Evolutionary conservation across 768 basidiomycete species (phyloP), one percentile per base, ranked within the genome.

Genomic region (Hydnomerulius pinastri): DNA sequence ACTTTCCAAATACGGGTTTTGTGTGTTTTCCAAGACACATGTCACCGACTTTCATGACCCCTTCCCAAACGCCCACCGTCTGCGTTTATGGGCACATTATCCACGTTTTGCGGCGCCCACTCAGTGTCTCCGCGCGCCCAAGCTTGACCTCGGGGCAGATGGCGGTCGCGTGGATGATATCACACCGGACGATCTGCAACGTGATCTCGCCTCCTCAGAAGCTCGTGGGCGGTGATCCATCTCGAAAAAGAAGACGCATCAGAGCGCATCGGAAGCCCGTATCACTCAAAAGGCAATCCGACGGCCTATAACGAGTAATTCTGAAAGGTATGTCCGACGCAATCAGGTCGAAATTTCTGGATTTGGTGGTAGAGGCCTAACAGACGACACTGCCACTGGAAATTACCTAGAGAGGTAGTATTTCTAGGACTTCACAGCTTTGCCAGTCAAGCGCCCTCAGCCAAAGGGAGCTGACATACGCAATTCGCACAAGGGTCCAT

Each of bases 401-500:
- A 59, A 33, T 66, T 69, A 40, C 66, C 56, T 23, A 58, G 33
- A 37, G 6, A 39, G 66, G 66, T 37, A 68, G 44, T 29, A 55
- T 54, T 46, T 25, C 4, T 1, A 18, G 21, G 30, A 43, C 20
- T 48, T 32, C 48, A 57, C 39, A 40, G 23, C 40, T 12, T 15
- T 4, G 20, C 30, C 5, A 4, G 33, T 1, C 10, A 48, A 40
- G 46, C 48, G 42, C 37, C 29, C 20, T 38, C 54, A 45, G 56
- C 57, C 18, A 44, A 55, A 55, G 53, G 41, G 54, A 39, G 63
- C 65, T 69, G 62, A 67, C 68, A 51, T 51, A 67, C 24, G 11
- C 55, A 49, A 24, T 68, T 67, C 65, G 3, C 67, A 70, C 66
- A 12, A 54, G 48, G 50, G 55, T 63, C 41, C 55, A 28, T 57